Conservation (phyloP, 352 stramenopile species). For the Phytophthora niederhauseri region DNA sequence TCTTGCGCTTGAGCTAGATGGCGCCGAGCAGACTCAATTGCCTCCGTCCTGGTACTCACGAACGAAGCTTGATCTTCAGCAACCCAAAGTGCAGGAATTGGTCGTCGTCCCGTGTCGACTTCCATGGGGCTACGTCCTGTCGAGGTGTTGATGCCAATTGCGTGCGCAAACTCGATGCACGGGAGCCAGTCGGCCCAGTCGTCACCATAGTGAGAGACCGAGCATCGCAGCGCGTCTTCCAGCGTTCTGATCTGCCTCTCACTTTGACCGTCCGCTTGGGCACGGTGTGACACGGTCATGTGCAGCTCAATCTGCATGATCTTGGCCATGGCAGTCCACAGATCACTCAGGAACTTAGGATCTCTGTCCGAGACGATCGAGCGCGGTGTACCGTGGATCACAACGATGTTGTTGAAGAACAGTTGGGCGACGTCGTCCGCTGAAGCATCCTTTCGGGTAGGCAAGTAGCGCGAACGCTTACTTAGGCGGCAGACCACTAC, state of each 20-base stretch:
- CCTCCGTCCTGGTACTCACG: neutral
- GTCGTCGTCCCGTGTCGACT: slow-evolving; percentile 2
- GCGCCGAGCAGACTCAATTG: neutral
- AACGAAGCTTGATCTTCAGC: neutral
- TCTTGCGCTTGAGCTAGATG: neutral
- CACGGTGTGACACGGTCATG: slow-evolving; percentile 9
- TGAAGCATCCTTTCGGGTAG: neutral
- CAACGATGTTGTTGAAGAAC: neutral
- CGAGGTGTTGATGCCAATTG: neutral
- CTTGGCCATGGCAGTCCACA: neutral
- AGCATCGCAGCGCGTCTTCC: slow-evolving; percentile 5
- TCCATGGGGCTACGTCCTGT: neutral
- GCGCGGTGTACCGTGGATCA: neutral
- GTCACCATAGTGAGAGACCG: slow-evolving; percentile 7
- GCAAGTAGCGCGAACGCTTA: slow-evolving; percentile 1
- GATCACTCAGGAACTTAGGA: slow-evolving; percentile 1
- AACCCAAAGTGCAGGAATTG: neutral
- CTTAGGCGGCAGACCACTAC: slow-evolving; percentile 1
- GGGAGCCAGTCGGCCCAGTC: neutral
- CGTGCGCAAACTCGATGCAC: slow-evolving; percentile 5
- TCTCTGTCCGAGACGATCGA: slow-evolving; percentile 2
- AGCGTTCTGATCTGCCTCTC: slow-evolving; percentile 5
- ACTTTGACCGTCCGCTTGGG: slow-evolving; percentile 5
- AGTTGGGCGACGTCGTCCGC: neutral
- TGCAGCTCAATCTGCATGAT: neutral